Base-by-base conservation (phyloP, 768 basidiomycete species). In the Chalciporus piperatus region DNA sequence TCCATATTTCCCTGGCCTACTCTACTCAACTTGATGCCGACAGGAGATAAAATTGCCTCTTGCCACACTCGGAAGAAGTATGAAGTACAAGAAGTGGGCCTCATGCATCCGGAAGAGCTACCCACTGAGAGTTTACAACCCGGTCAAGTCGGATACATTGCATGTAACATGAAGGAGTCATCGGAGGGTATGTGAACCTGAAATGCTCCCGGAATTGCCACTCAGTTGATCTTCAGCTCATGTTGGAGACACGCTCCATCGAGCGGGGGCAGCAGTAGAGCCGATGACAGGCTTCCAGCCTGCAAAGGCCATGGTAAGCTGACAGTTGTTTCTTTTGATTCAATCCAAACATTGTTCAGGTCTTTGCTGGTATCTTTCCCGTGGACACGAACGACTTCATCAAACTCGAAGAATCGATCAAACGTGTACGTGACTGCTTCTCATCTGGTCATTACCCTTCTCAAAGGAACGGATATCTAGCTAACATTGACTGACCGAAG, bases 151-250 rank as follows among this genome's bases (percentile, higher is more conserved):
- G 90, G 92, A 14, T 94, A 83, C 62, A 79, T 92, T 50, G 89
- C 92, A 1, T 98, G 96, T 69, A 96, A 94, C 64, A 98, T 99
- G 96, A 99, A 98, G 68, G 89, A 97, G 59, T 89, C 90, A 10
- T 83, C 89, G 13, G 93, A 98, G 76, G 94, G 94, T 93, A 50
- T 39, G 64, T 45, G 32, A 13, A 32, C 12, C 13, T 25, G 1
- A 10, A 6, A 28, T 37, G 45, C 25, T 12, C 9, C n/a, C 14
- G 11, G 27, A 35, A n/a, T 33, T 37, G 11, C 27, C 12, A 12
- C 39, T 55, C 28, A 64, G 13, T 25, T 42, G 9, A 47, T 42
- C 41, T 42, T 45, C 60, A 97, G 94, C 95, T 20, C 86, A 89
- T 63, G 86, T 98, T 55, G 97, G 97, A 39, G 97, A 99, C 63